These are phyloP conservation scores for Picea abies DNA, from an alignment of 83 land plant species.

Conservation along the genomic window DNA sequence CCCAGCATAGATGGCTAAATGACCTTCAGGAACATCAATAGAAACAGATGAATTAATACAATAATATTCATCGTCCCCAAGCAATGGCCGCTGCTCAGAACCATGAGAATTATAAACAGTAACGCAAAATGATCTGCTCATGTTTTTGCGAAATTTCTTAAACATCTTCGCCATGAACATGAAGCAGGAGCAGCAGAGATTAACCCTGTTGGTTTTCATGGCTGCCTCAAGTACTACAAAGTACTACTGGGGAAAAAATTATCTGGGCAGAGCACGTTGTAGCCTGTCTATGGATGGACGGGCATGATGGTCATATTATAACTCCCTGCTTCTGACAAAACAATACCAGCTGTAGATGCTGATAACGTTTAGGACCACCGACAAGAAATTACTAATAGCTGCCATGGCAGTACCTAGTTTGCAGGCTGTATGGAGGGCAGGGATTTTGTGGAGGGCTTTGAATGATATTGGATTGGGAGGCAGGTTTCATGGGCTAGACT, in stretches of 20 bases:
- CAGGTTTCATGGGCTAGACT: neutral
- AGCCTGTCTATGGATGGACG: neutral
- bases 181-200: neutral
- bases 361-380: conserved; percentile 9
- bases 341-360: neutral
- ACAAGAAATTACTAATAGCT: neutral
- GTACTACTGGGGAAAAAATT: neutral
- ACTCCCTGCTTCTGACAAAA: neutral
- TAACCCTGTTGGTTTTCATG: neutral
- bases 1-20: conserved; percentile 21
- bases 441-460: neutral
- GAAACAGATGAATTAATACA: neutral
- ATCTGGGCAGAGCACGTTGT: neutral
- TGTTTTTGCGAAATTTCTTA: neutral
- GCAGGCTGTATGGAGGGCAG: neutral
- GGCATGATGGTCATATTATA: too few relatives aligned
- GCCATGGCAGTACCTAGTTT: neutral
- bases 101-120: neutral
- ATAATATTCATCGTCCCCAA: neutral
- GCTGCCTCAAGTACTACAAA: neutral
- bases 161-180: too few relatives aligned
- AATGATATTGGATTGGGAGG: neutral
- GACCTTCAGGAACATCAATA: conserved; percentile 9
- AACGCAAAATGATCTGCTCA: neutral
- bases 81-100: neutral